phyloP scores from a whole-genome alignment of 371 early-diverging fungal species.

The Nematocida sp. region DNA sequence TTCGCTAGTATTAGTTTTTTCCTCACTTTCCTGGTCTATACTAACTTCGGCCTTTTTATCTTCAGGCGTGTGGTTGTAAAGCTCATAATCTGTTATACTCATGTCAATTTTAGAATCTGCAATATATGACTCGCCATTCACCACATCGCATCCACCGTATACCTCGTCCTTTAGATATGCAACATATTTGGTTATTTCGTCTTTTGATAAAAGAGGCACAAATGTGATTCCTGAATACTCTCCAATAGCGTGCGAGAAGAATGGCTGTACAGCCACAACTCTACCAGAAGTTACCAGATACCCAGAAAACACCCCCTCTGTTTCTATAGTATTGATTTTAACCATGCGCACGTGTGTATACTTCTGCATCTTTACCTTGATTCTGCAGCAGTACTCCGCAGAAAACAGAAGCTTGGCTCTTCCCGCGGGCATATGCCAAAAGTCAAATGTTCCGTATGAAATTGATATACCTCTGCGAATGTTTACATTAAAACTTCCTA shows the following conservation, averaged over 20 bases:
- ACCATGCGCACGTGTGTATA: slow-evolving; percentile 31
- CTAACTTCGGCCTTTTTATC: neutral
- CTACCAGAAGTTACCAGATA: slow-evolving; percentile 44
- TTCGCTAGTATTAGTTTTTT: neutral
- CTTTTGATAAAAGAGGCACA: slow-evolving; percentile 28
- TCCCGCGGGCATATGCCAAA: slow-evolving; percentile 38
- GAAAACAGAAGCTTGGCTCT: slow-evolving; percentile 52
- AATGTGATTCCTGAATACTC: neutral
- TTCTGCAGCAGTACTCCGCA: slow-evolving; percentile 45
- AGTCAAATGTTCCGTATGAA: slow-evolving; percentile 57
- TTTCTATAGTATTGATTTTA: slow-evolving; percentile 10
- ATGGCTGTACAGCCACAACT: slow-evolving; percentile 22
- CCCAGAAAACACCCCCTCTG: slow-evolving; percentile 24
- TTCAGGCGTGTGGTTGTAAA: neutral
- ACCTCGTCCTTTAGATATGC: slow-evolving; percentile 33
- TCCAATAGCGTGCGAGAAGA: slow-evolving; percentile 48
- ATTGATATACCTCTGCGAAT: slow-evolving; percentile 45
- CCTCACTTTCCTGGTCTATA: neutral
- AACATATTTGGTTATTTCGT: slow-evolving; percentile 42
- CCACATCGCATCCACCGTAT: slow-evolving; percentile 49
- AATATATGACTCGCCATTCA: slow-evolving; percentile 39
- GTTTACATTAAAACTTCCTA: slow-evolving; percentile 49
- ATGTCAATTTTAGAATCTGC: slow-evolving; percentile 14
- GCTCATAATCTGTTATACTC: slow-evolving; percentile 2
- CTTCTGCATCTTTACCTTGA: slow-evolving; percentile 46